Evolutionary conservation across 2,329 filamentous ascomycete species (phyloP).

Genomic region (Calonectria henricotiae): DNA sequence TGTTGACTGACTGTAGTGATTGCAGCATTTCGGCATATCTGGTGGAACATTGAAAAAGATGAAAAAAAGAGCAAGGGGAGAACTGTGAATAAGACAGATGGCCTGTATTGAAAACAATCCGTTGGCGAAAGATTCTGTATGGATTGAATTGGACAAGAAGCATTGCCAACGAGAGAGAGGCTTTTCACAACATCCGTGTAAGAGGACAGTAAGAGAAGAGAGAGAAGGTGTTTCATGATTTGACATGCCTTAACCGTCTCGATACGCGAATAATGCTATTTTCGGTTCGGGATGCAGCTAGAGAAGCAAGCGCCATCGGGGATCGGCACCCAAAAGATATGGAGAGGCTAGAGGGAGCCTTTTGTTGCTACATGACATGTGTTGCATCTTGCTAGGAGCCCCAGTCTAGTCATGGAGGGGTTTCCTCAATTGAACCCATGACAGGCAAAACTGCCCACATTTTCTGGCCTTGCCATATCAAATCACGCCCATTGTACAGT

Average conservation of each 20-base stretch:
- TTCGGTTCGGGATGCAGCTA: slow-evolving; percentile 11
- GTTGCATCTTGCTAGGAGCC: not conserved
- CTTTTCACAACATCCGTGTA: too few relatives aligned
- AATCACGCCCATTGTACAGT: not conserved
- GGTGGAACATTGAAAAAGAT: too few relatives aligned
- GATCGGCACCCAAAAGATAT: not conserved
- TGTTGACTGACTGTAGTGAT: too few relatives aligned
- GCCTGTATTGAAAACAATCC: too few relatives aligned
- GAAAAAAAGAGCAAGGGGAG: too few relatives aligned
- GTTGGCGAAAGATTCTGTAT: too few relatives aligned
- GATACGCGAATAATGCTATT: not conserved
- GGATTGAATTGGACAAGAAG: too few relatives aligned
- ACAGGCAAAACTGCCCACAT: slow-evolving; percentile 4
- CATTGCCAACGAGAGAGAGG: too few relatives aligned
- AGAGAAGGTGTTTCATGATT: not conserved
- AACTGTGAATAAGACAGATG: too few relatives aligned
- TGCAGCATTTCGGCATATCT: too few relatives aligned
- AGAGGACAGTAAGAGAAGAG: too few relatives aligned
- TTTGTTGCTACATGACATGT: not conserved
- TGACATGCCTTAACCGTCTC: not conserved
- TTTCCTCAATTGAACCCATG: not conserved
- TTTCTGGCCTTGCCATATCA: not conserved
- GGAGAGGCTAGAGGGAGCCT: not conserved
- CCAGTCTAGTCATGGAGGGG: slow-evolving; percentile 4
- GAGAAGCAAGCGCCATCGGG: not conserved